Base-by-base conservation (phyloP, 495 filamentous ascomycete genomes). In the Aspergillus kassunensis region DNA sequence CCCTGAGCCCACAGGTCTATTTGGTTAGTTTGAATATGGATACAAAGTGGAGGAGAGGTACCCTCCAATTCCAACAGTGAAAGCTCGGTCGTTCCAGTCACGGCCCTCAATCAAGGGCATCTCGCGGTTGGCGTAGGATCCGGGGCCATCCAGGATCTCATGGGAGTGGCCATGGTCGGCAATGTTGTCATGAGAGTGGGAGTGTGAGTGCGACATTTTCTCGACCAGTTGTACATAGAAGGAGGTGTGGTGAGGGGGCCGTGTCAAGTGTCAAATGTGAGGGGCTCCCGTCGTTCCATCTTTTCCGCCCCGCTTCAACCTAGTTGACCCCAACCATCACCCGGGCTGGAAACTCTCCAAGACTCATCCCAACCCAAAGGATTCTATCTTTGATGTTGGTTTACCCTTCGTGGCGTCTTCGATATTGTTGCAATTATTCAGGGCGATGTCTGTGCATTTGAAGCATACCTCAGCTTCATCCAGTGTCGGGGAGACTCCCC, bases 21-120 rank as follows among this genome's bases (percentile, higher is more conserved):
- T 40, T 21, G 29, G 21, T 23, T 11, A 30, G 41, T 49, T 45
- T 31, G 10, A 43, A 18, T 35, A 21, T 33, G 21, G 36, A 29
- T n/a, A 27, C 11, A n/a, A 31, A 18, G 18, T 15, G 20, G 11
- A 2, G 8, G 16, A 24, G 6, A 24, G 33, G 10, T 79, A 96
- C 93, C 93, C 93, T 70, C 93, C 93, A 65, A 97, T 97, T 20
- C 93, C 93, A 53, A 97, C 76, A 15, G 93, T 97, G 58, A 96
- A 98, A 18, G 92, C 92, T 24, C 93, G 78, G 57, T 96, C 91
- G 34, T 80, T 79, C 90, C 91, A 98, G 69, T 91, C 77, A 36
- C 93, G 78, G 20, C 89, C 90, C 55, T 95, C 86, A 54, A 90
- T 80, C 42, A 98, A 82, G 27, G 91, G 92, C 85, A 92, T 89